Conservation (phyloP, 2,329 filamentous ascomycete genomes). For the Waltergamsia citrina region DNA sequence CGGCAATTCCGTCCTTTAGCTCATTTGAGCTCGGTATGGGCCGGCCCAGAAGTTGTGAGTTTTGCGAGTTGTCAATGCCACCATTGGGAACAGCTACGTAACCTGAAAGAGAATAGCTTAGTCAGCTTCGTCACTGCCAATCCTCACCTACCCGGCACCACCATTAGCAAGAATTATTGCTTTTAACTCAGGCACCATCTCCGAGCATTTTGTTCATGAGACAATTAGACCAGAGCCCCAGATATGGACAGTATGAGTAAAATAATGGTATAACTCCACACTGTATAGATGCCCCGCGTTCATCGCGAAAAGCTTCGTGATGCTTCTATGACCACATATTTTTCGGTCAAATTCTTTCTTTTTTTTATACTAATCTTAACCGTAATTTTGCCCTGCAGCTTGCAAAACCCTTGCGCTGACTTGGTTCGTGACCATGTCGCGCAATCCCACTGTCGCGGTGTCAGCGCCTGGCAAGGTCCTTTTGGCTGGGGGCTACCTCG, state of each 20-base stretch:
- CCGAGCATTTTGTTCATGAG: too few relatives aligned
- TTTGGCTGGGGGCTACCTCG: slow-evolving; percentile 87
- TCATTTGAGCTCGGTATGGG: too few relatives aligned
- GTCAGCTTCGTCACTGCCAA: too few relatives aligned
- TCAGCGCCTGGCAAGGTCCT: slow-evolving; percentile 96
- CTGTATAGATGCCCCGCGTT: not conserved
- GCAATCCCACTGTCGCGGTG: slow-evolving; percentile 42
- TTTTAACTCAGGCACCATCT: too few relatives aligned
- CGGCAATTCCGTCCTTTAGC: too few relatives aligned
- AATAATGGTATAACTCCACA: too few relatives aligned
- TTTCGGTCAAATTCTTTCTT: not conserved
- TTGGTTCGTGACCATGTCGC: not conserved
- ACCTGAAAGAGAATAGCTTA: not conserved
- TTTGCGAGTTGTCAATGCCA: too few relatives aligned
- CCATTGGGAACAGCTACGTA: not conserved
- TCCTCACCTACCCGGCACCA: too few relatives aligned
- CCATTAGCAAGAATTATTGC: too few relatives aligned
- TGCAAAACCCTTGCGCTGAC: not conserved
- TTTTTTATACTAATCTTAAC: not conserved
- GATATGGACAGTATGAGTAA: too few relatives aligned
- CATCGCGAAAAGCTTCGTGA: slow-evolving; percentile 1
- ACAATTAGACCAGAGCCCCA: too few relatives aligned
- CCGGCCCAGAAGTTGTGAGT: too few relatives aligned
- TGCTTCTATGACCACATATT: not conserved
- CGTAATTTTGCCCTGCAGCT: not conserved